Evolutionary conservation across 1,284 basidiomycete species (phyloP).

Genomic region (Austroboletus novae-zelandiae): DNA sequence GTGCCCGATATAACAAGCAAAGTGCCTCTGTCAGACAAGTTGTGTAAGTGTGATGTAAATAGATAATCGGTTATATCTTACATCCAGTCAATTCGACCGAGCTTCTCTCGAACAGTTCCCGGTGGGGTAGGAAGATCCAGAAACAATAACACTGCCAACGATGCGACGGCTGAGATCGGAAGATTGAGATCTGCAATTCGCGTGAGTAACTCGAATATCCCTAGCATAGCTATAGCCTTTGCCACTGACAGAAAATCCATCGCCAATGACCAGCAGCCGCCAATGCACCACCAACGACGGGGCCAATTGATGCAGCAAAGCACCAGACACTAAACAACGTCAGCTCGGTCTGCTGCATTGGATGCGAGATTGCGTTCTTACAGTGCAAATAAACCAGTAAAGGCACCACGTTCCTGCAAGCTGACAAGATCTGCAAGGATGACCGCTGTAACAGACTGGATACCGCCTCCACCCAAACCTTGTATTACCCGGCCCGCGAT

Average conservation of each 20-base stretch:
- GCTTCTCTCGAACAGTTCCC: slow-evolving; percentile 1
- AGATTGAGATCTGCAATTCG: slow-evolving; percentile 5
- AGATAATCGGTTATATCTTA: not conserved
- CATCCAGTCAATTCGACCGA: slow-evolving; percentile 8
- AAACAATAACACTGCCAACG: not conserved
- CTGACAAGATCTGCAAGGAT: slow-evolving; percentile 17
- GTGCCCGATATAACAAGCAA: slow-evolving; percentile 6
- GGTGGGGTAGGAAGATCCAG: not conserved
- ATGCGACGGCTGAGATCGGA: not conserved
- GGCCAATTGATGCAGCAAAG: slow-evolving; percentile 24
- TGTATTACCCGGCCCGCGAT: slow-evolving; percentile 37
- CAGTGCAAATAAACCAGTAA: slow-evolving; percentile 28
- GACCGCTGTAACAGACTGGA: slow-evolving; percentile 36
- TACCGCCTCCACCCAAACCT: slow-evolving; percentile 37
- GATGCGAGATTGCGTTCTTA: slow-evolving; percentile 1
- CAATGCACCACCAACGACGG: slow-evolving; percentile 38
- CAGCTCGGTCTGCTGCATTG: not conserved
- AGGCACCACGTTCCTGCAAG: slow-evolving; percentile 37
- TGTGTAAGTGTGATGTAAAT: not conserved
- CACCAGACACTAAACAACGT: no score
- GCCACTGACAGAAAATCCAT: slow-evolving; percentile 36
- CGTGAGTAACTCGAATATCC: not conserved
- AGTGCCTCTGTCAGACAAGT: not conserved
- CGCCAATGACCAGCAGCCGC: slow-evolving; percentile 36
- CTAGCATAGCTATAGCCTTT: no score